Evolutionary conservation across 371 early-diverging fungal genomes (phyloP).

Genomic region (Mucor velutinosus): DNA sequence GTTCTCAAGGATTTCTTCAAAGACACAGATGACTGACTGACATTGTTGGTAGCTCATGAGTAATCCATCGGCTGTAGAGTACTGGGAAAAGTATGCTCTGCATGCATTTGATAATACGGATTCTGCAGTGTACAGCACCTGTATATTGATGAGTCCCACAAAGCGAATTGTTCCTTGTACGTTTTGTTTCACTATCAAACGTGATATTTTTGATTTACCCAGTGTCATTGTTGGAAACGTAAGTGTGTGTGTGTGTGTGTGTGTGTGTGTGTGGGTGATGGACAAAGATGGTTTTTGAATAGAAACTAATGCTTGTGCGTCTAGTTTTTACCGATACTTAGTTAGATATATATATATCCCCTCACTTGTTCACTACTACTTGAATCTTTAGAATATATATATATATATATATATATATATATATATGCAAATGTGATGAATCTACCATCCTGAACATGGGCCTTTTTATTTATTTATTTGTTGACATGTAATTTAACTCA

Average conservation of each 20-base stretch:
- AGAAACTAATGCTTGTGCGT: background rate
- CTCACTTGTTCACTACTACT: too few species aligned
- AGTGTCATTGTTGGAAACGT: slow-evolving; percentile 81
- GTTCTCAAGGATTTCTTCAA: background rate
- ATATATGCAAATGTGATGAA: background rate
- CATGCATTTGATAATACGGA: slow-evolving; percentile 90
- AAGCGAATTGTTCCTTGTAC: slow-evolving; percentile 77
- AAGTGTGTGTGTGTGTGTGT: slow-evolving; percentile 30
- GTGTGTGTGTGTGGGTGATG: slow-evolving; percentile 16
- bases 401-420: background rate
- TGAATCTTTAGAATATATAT: background rate
- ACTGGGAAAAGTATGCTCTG: slow-evolving; percentile 90
- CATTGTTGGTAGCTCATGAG: slow-evolving; percentile 74
- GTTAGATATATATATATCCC: slow-evolving; percentile 12
- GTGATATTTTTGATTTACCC: slow-evolving; percentile 91
- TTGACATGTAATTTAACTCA: background rate
- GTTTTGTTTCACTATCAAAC: slow-evolving; percentile 90
- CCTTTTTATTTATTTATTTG: background rate
- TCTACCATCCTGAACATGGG: too few species aligned
- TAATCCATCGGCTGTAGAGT: slow-evolving; percentile 83
- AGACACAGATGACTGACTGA: background rate
- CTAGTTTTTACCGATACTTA: slow-evolving; percentile 36
- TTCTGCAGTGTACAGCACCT: slow-evolving; percentile 79
- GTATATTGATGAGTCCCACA: slow-evolving; percentile 72
- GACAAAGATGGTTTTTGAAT: too few species aligned